phyloP scores from a whole-genome alignment of 1,139 yeast species.

The Sugiyamaella paludigena region DNA sequence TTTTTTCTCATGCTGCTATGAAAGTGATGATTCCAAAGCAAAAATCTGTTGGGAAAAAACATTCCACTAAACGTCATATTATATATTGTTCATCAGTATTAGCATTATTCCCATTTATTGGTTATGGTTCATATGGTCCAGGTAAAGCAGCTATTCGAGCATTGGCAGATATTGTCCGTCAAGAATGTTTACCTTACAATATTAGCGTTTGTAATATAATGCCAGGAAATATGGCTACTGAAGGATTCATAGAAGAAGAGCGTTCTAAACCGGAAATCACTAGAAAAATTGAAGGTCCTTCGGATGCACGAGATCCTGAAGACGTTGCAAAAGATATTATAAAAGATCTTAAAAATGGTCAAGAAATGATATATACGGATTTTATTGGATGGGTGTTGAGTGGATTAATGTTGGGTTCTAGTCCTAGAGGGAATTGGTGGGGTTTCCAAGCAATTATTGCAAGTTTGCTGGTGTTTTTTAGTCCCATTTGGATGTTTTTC shows the following conservation, averaged over 20 bases:
- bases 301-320: slow-evolving; percentile 64
- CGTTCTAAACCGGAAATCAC: slow-evolving; percentile 85
- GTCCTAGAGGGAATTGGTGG: slow-evolving; percentile 59
- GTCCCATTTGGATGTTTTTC: slow-evolving; percentile 59
- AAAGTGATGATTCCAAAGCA: slow-evolving; percentile 42
- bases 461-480: slow-evolving; percentile 54
- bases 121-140: slow-evolving; percentile 90
- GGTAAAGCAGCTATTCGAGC: slow-evolving; percentile 78
- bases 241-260: slow-evolving; percentile 82
- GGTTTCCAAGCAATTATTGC: slow-evolving; percentile 41
- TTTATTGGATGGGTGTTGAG: slow-evolving; percentile 79
- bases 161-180: slow-evolving; percentile 72
- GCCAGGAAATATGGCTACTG: slow-evolving; percentile 89
- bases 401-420: slow-evolving; percentile 63
- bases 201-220: slow-evolving; percentile 55
- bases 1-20: slow-evolving; percentile 58
- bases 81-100: slow-evolving; percentile 78
- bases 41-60: slow-evolving; percentile 15
- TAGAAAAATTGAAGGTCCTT: slow-evolving; percentile 77
- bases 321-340: slow-evolving; percentile 64
- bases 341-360: slow-evolving; percentile 58
- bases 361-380: slow-evolving; percentile 78
- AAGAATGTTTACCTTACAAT: slow-evolving; percentile 70
- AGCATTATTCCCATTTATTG: slow-evolving; percentile 84
- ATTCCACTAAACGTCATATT: slow-evolving; percentile 49